Percentiles rank a stretch among this genome's conserved stretches.
phyloP scores from a whole-genome alignment of 2,329 filamentous ascomycete genomes.

The Trichophyton mentagrophytes region DNA sequence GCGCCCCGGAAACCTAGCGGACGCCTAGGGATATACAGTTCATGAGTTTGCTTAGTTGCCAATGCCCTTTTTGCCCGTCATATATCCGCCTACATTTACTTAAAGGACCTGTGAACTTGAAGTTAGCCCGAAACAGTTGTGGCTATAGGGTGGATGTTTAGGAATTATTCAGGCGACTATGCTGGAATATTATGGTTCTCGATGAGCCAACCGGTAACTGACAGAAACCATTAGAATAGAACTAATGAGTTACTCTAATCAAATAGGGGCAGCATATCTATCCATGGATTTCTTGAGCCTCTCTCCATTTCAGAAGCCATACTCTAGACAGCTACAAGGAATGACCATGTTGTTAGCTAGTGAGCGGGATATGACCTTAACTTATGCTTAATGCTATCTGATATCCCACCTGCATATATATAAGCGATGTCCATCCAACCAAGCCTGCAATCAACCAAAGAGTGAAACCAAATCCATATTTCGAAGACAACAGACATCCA shows the following conservation, averaged over 20 bases:
- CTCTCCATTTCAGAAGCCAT: too few relatives aligned
- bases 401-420: neutral
- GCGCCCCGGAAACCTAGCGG: neutral
- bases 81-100: too few relatives aligned
- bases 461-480: neutral
- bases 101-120: too few relatives aligned
- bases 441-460: neutral
- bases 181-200: too few relatives aligned
- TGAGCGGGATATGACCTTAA: neutral
- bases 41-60: too few relatives aligned
- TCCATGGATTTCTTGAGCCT: neutral
- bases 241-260: neutral
- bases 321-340: neutral
- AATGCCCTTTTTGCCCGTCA: too few relatives aligned
- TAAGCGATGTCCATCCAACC: neutral
- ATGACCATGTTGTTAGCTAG: neutral
- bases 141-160: too few relatives aligned
- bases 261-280: neutral
- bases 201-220: neutral
- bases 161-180: too few relatives aligned
- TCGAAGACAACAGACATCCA: neutral
- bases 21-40: too few relatives aligned
- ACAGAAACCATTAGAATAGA: neutral
- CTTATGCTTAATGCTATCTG: neutral
- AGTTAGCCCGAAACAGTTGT: too few relatives aligned